Conservation (phyloP, 352 stramenopile species). For the Thraustotheca clavata region DNA sequence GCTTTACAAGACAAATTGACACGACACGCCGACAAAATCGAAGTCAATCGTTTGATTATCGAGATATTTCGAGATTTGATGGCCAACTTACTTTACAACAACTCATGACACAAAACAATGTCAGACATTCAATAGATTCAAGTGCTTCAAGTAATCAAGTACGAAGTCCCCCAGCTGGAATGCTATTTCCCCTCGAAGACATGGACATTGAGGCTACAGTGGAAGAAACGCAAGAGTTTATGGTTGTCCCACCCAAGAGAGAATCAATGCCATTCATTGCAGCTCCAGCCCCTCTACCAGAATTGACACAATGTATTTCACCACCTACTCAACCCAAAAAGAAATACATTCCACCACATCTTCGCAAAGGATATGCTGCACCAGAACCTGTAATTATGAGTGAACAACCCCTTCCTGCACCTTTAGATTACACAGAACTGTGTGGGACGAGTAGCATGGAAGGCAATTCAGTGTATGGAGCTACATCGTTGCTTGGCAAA, state of each 20-base stretch:
- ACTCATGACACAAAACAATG: neutral
- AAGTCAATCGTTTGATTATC: constrained; percentile 20
- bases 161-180: constrained; percentile 8
- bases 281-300: neutral
- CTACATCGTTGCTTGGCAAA: constrained; percentile 73
- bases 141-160: neutral
- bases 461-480: constrained; percentile 39
- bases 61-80: constrained; percentile 5
- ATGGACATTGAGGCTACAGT: neutral
- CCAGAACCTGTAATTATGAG: neutral
- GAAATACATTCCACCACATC: constrained; percentile 17
- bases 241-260: neutral
- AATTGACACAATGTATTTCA: constrained; percentile 5
- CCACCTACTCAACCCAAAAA: neutral
- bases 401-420: neutral
- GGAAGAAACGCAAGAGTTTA: neutral
- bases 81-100: neutral
- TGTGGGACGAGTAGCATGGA: constrained; percentile 11
- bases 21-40: constrained; percentile 8
- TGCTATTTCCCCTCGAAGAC: constrained; percentile 12
- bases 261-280: neutral
- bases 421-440: constrained; percentile 2
- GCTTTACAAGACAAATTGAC: constrained; percentile 14
- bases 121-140: neutral
- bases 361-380: neutral